A percentile compares a stretch with the other conserved stretches of the same genome.
These are phyloP conservation scores for Pseudogymnoascus sp. DNA, from an alignment of 2,329 filamentous ascomycete species.

Conservation along the genomic window DNA sequence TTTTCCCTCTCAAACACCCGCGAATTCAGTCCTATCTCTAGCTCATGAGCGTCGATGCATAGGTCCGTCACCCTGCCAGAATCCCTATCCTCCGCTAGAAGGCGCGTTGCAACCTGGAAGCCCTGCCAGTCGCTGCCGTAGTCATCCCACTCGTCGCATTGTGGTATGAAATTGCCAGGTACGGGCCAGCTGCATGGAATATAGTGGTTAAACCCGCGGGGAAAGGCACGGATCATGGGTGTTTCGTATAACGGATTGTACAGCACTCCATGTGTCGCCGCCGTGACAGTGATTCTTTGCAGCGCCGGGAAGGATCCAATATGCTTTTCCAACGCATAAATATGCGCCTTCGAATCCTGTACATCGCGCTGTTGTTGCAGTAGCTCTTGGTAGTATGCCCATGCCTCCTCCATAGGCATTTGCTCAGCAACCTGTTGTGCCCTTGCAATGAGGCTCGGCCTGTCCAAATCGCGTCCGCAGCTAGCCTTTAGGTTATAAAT, in stretches of 20 bases:
- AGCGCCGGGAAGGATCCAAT: constrained; percentile 32
- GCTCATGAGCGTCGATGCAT: constrained; percentile 25
- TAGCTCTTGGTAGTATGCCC: constrained; percentile 28
- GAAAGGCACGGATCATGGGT: constrained; percentile 36
- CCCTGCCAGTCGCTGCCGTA: constrained; percentile 27
- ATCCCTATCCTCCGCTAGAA: constrained; percentile 20
- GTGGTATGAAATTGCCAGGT: background rate
- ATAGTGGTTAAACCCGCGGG: constrained; percentile 33
- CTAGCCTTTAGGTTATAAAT: background rate
- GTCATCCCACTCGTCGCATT: constrained; percentile 14
- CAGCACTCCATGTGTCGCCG: constrained; percentile 32
- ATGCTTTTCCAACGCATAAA: constrained; percentile 28
- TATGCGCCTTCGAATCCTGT: constrained; percentile 24
- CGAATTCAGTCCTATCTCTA: constrained; percentile 28
- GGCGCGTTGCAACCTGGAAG: constrained; percentile 25
- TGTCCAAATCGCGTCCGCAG: background rate
- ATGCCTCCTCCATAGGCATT: constrained; percentile 22
- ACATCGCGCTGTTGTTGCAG: constrained; percentile 29
- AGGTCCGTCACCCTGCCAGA: constrained; percentile 30
- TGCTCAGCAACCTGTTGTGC: background rate
- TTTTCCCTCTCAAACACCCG: constrained; percentile 24
- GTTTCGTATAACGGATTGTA: constrained; percentile 35
- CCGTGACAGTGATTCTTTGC: constrained; percentile 33
- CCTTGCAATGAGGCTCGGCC: background rate
- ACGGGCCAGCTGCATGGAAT: background rate